Percentiles rank a stretch among this genome's conserved stretches.
phyloP scores from a whole-genome alignment of 1,284 basidiomycete genomes.

The Ceraceosorus guamensis region DNA sequence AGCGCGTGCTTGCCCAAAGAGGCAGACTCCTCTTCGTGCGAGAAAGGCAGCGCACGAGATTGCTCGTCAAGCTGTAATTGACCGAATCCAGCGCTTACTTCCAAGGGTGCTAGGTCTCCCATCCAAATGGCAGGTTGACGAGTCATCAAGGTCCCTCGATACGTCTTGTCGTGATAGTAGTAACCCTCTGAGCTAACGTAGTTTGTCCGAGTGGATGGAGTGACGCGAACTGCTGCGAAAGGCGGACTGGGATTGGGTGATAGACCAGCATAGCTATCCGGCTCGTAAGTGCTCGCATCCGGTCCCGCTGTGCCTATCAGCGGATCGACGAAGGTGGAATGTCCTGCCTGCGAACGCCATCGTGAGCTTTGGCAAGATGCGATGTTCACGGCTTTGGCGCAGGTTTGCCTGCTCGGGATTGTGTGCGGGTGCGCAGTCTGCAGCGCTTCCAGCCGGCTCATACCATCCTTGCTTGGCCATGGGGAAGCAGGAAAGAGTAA shows the following conservation, averaged over 20 bases:
- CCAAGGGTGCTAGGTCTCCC: constrained; percentile 53
- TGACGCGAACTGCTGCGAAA: constrained; percentile 18
- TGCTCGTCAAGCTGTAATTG: constrained; percentile 56
- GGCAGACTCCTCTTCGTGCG: constrained; percentile 58
- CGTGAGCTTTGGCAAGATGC: too few species aligned
- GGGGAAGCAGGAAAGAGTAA: too few species aligned
- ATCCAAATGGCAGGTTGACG: constrained; percentile 73
- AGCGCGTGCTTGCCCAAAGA: constrained; percentile 65
- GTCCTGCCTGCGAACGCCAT: too few species aligned
- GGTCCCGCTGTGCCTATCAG: constrained; percentile 31
- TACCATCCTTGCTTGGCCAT: too few species aligned
- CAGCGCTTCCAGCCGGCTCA: too few species aligned
- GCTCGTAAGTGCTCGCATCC: constrained; percentile 18
- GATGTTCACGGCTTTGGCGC: too few species aligned
- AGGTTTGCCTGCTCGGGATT: too few species aligned
- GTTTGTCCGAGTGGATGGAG: constrained; percentile 24
- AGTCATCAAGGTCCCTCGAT: constrained; percentile 18
- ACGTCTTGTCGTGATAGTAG: constrained; percentile 22
- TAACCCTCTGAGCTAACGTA: constrained; percentile 20
- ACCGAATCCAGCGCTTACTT: constrained; percentile 59
- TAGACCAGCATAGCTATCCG: constrained; percentile 16
- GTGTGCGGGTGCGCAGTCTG: too few species aligned
- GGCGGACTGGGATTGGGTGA: constrained; percentile 18
- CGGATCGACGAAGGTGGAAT: constrained; percentile 18
- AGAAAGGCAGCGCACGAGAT: constrained; percentile 60